Conservation (phyloP, 805 yeast genomes). For the Candida nemodendra region DNA sequence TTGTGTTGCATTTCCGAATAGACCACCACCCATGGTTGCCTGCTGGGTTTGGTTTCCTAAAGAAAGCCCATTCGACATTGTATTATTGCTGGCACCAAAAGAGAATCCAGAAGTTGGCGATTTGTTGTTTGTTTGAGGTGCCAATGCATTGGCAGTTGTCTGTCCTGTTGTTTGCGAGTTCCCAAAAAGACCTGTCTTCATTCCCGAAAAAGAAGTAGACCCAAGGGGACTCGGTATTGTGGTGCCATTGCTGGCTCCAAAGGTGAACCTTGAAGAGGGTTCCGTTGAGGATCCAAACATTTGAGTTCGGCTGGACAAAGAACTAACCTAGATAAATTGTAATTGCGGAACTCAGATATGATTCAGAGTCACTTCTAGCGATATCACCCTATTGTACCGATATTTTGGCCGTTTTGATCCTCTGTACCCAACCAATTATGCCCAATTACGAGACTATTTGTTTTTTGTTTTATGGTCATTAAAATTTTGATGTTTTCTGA, state of each 20-base stretch:
- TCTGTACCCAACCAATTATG: no score
- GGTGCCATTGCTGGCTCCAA: constrained; percentile 17
- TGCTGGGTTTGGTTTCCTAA: constrained; percentile 21
- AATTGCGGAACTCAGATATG: no score
- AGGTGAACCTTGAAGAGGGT: constrained; percentile 23
- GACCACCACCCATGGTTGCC: constrained; percentile 3
- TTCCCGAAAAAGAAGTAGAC: constrained; percentile 4
- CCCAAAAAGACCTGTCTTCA: constrained; percentile 25
- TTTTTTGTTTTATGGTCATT: no score
- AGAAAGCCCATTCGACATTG: constrained; percentile 31
- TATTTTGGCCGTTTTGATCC: no score
- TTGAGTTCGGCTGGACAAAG: no score
- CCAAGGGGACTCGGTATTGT: constrained; percentile 4
- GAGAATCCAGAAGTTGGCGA: constrained; percentile 13
- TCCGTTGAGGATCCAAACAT: constrained; percentile 28
- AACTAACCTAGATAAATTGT: no score
- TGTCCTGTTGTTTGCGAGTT: constrained; percentile 25
- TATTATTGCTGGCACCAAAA: constrained; percentile 13
- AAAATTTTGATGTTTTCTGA: no score
- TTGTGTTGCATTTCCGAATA: background rate
- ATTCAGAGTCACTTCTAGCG: no score
- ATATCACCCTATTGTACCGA: no score
- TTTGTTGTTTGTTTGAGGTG: constrained; percentile 27
- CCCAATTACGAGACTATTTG: no score
- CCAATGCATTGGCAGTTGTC: constrained; percentile 17